These are phyloP conservation scores for Lyophyllum decastes DNA, from an alignment of 768 basidiomycete genomes.

Conservation along the genomic window DNA sequence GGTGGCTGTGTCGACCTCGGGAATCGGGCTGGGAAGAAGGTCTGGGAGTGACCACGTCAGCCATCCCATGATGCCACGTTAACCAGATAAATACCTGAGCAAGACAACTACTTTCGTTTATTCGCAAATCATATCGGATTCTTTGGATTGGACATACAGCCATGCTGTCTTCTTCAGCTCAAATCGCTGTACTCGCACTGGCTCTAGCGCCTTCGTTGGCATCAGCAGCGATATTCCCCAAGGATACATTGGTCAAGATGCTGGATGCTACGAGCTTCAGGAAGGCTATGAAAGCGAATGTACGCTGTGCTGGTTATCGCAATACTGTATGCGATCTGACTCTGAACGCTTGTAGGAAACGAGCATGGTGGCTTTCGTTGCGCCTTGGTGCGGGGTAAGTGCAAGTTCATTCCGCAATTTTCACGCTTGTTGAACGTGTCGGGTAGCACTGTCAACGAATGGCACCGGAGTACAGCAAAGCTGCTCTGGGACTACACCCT, in stretches of 20 bases:
- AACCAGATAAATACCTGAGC: neutral
- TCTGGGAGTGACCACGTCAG: slow-evolving; percentile 4
- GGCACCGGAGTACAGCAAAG: slow-evolving; percentile 84
- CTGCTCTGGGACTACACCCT: slow-evolving; percentile 76
- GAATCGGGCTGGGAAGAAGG: slow-evolving; percentile 3
- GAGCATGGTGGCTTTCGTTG: slow-evolving; percentile 85
- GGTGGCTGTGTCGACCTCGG: slow-evolving; percentile 1
- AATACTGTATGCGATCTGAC: neutral
- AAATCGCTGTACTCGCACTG: slow-evolving; percentile 35
- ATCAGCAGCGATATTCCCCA: slow-evolving; percentile 48
- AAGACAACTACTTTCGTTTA: neutral
- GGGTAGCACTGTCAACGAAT: slow-evolving; percentile 80
- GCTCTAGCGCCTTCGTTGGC: slow-evolving; percentile 47
- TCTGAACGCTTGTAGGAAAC: slow-evolving; percentile 50
- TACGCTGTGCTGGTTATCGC: slow-evolving; percentile 38
- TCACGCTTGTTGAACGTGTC: neutral
- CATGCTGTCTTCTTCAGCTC: slow-evolving; percentile 34
- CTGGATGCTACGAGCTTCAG: slow-evolving; percentile 71
- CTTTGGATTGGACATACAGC: neutral
- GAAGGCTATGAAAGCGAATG: slow-evolving; percentile 74
- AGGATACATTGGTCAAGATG: slow-evolving; percentile 68
- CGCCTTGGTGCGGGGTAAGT: slow-evolving; percentile 92
- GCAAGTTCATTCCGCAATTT: neutral
- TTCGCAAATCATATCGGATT: neutral
- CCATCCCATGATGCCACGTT: neutral